These are phyloP conservation scores for Bidens hawaiensis DNA, from an alignment of 140 eudicot species.

Conservation along the genomic window DNA sequence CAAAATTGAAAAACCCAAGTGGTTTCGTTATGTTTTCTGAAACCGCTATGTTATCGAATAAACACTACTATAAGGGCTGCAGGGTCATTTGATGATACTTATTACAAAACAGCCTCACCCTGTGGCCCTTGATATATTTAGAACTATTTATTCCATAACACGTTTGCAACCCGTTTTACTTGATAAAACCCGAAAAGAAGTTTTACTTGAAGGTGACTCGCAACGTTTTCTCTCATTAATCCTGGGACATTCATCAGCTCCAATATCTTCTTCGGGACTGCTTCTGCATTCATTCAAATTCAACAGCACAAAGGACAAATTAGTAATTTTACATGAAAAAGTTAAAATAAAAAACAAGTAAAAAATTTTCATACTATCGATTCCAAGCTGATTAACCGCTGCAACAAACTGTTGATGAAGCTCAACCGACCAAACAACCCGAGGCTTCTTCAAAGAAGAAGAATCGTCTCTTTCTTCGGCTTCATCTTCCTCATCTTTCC, in stretches of 20 bases:
- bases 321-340: constrained; percentile 1
- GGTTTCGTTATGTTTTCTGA: not conserved
- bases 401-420: constrained; percentile 91
- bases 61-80: no score
- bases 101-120: no score
- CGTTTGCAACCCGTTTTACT: no score
- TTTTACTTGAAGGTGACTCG: constrained; percentile 93
- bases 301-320: constrained; percentile 4
- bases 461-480: constrained; percentile 68
- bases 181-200: not conserved
- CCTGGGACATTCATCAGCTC: constrained; percentile 98
- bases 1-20: constrained; percentile 4
- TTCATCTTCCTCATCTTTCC: constrained; percentile 65
- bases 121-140: no score
- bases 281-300: constrained; percentile 50
- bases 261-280: constrained; percentile 94
- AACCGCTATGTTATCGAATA: no score
- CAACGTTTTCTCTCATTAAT: constrained; percentile 88
- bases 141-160: no score
- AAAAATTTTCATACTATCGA: constrained; percentile 59
- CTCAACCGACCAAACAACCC: constrained; percentile 93
- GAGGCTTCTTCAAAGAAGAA: constrained; percentile 77
- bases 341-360: not conserved
- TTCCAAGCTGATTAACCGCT: constrained; percentile 90
- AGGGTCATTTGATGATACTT: no score